Conservation (phyloP, 2,329 filamentous ascomycete species). For the Colletotrichum sublineola region DNA sequence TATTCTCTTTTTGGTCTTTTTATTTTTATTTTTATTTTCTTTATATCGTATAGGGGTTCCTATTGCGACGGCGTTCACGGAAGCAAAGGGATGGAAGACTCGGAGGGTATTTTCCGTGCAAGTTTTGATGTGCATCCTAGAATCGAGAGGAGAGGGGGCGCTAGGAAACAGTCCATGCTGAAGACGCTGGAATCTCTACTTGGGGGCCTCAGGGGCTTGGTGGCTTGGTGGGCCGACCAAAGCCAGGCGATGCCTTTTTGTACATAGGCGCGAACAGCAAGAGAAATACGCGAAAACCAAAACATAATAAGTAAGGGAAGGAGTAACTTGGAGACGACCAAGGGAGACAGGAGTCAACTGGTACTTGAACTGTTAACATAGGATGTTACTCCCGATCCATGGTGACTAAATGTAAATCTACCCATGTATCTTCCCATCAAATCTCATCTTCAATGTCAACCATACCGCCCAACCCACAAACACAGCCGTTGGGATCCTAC, state of each 20-base stretch:
- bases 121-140: conserved; percentile 47
- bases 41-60: conserved; percentile 31
- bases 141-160: conserved; percentile 47
- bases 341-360: conserved; percentile 22
- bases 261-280: conserved; percentile 31
- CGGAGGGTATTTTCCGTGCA: conserved; percentile 44
- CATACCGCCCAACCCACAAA: background rate
- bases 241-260: conserved; percentile 23
- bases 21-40: conserved; percentile 24
- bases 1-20: conserved; percentile 38
- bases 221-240: conserved; percentile 28
- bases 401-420: background rate
- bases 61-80: conserved; percentile 41
- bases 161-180: conserved; percentile 45
- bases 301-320: conserved; percentile 26
- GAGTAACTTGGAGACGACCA: conserved; percentile 35
- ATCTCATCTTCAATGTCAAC: background rate
- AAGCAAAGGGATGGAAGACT: conserved; percentile 35
- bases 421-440: background rate
- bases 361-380: conserved; percentile 27
- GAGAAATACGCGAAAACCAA: conserved; percentile 30
- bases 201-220: conserved; percentile 29
- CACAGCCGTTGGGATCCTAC: background rate
- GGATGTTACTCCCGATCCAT: background rate
- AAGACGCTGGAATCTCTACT: conserved; percentile 32